Evolutionary conservation across 306 rosid genomes (phyloP).

Genomic region (Mucuna pruriens): DNA sequence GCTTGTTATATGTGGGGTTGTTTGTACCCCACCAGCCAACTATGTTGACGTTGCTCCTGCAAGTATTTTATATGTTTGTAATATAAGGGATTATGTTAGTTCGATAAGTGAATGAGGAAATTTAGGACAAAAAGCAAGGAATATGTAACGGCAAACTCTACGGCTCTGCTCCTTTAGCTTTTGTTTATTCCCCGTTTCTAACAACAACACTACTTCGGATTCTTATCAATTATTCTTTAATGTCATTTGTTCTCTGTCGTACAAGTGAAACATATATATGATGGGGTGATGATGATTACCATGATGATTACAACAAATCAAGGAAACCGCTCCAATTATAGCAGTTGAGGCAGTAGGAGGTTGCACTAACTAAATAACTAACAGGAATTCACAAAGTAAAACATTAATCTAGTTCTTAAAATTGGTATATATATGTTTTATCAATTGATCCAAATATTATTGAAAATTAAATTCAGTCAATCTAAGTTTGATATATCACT

Average conservation of each 20-base stretch:
- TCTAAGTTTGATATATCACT: neutral
- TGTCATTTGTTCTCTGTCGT: constrained; percentile 15
- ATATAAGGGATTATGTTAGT: constrained; percentile 17
- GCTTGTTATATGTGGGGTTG: constrained; percentile 68
- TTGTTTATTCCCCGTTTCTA: constrained; percentile 38
- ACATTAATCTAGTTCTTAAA: neutral
- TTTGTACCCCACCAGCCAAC: constrained; percentile 90
- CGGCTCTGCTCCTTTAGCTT: constrained; percentile 37
- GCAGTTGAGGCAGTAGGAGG: constrained; percentile 27
- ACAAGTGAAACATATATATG: constrained; percentile 2
- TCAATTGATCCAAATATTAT: neutral
- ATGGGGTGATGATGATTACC: constrained; percentile 48
- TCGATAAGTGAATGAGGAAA: constrained; percentile 28
- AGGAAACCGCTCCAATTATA: constrained; percentile 34
- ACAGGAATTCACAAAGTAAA: neutral
- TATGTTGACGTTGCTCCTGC: constrained; percentile 87
- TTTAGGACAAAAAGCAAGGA: constrained; percentile 44
- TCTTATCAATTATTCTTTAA: constrained; percentile 40
- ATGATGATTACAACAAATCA: constrained; percentile 45
- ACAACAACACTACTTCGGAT: constrained; percentile 48
- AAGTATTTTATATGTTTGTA: constrained; percentile 28
- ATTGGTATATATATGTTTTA: neutral
- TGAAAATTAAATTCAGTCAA: neutral
- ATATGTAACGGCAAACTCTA: constrained; percentile 41
- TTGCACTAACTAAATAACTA: constrained; percentile 29